These are phyloP conservation scores for Penstemon newberryi DNA, from an alignment of 257 asterid genomes.

Conservation along the genomic window DNA sequence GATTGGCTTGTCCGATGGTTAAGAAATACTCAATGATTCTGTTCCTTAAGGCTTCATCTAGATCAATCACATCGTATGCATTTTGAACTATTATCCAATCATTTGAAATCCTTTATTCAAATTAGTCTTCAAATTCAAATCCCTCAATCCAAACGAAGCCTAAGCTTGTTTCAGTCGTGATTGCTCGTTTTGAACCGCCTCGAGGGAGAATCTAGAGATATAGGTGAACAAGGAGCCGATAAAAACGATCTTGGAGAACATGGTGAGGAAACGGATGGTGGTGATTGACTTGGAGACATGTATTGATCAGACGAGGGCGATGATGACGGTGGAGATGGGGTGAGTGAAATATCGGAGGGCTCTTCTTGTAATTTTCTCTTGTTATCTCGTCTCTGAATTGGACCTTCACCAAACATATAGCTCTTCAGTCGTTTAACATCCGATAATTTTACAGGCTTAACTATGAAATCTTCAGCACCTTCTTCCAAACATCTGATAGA, in stretches of 20 bases:
- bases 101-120: too few relatives aligned
- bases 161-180: constrained; percentile 7
- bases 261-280: constrained; percentile 41
- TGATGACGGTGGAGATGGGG: constrained; percentile 27
- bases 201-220: constrained; percentile 42
- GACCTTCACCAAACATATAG: constrained; percentile 71
- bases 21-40: background rate
- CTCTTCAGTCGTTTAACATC: constrained; percentile 79
- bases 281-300: constrained; percentile 30
- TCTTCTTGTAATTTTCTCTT: constrained; percentile 65
- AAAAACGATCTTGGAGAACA: constrained; percentile 40
- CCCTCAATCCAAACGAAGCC: too few relatives aligned
- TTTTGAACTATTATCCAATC: too few relatives aligned
- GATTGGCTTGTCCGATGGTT: constrained; percentile 25
- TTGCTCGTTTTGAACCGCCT: constrained; percentile 44
- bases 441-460: constrained; percentile 77
- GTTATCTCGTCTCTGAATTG: constrained; percentile 40
- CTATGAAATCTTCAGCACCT: constrained; percentile 94
- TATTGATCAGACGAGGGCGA: constrained; percentile 31
- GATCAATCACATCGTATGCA: too few relatives aligned
- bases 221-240: background rate
- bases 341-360: constrained; percentile 28
- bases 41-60: background rate
- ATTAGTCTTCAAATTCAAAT: too few relatives aligned
- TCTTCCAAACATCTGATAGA: constrained; percentile 82